Base-by-base conservation (phyloP, 768 basidiomycete species). In the Leccinellum rugosiceps region DNA sequence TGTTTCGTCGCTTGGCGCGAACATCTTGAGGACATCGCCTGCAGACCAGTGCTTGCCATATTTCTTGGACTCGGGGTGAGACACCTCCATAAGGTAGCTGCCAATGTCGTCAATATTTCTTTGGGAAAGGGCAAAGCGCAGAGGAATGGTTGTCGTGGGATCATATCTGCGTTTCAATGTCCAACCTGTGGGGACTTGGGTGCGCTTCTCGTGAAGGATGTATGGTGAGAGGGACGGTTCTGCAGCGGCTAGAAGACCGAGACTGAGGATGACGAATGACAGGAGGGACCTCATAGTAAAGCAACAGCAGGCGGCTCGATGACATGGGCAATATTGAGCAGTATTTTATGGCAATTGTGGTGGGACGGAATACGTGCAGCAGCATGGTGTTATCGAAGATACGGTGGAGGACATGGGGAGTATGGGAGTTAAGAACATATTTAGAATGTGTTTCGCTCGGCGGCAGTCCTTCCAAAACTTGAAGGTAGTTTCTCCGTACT, bases 151-250 rank as follows among this genome's bases (percentile, higher is more conserved):
- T 6, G 59, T 44, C 44, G 66, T 64, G 13, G 76, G 61, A 0
- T 73, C 69, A 50, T 77, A 74, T 52, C 75, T 70, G 23, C 76
- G 73, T 34, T 72, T 62, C 44, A 72, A 65, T 1, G 67, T 57
- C 80, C 81, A 82, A 3, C 66, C 67, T 8, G 52, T 9, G 8
- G 77, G 77, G 11, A 72, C 65, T n/a, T 46, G 57, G 10, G 65
- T 68, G 53, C 77, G 77, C 53, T 68, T 75, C 61, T 79, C 78
- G 55, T 79, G 77, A 23, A 77, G 58, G 57, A 67, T 65, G 56
- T 72, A 65, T 43, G 58, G 60, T 7, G 65, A 67, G 58, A 58
- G 50, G 6, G 49, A 52, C 7, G 68, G 53, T 23, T 41, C 53
- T 1, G 64, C 65, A 11, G 67, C 54, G 21, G 62, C 43, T 28